Conservation (phyloP, 345 rosid species). For the Capsella bursapastoris region DNA sequence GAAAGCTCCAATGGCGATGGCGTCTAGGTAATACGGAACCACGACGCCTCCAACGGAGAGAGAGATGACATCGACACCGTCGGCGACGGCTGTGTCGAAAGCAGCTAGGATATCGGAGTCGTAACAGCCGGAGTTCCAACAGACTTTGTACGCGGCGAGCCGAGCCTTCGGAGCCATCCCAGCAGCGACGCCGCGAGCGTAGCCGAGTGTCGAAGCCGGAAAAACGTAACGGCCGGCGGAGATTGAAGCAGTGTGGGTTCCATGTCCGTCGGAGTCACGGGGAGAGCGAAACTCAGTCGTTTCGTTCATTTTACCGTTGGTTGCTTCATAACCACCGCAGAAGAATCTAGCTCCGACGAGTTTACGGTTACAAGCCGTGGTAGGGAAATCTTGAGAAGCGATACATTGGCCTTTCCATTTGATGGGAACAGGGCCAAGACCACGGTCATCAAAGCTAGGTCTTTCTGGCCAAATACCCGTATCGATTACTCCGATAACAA, state of each 20-base stretch:
- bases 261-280: conserved; percentile 90
- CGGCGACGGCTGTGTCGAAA: conserved; percentile 77
- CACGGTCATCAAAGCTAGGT: conserved; percentile 81
- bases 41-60: conserved; percentile 88
- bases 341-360: conserved; percentile 80
- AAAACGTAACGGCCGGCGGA: conserved; percentile 81
- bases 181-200: conserved; percentile 82
- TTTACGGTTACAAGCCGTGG: conserved; percentile 68
- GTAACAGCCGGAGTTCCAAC: conserved; percentile 94
- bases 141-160: conserved; percentile 84
- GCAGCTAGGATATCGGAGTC: conserved; percentile 93
- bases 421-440: conserved; percentile 69
- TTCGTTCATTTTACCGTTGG: conserved; percentile 72
- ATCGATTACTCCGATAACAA: conserved; percentile 85
- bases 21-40: conserved; percentile 87
- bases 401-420: conserved; percentile 87
- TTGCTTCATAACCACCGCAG: conserved; percentile 79
- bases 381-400: conserved; percentile 48
- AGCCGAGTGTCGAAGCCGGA: conserved; percentile 80
- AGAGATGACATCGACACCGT: conserved; percentile 87
- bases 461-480: conserved; percentile 96
- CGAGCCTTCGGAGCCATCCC: conserved; percentile 97
- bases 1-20: conserved; percentile 88
- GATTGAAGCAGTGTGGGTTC: conserved; percentile 88
- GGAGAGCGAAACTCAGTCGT: conserved; percentile 76